Evolutionary conservation across 1,284 basidiomycete species (phyloP).

Genomic region (Agroathelia rolfsii): DNA sequence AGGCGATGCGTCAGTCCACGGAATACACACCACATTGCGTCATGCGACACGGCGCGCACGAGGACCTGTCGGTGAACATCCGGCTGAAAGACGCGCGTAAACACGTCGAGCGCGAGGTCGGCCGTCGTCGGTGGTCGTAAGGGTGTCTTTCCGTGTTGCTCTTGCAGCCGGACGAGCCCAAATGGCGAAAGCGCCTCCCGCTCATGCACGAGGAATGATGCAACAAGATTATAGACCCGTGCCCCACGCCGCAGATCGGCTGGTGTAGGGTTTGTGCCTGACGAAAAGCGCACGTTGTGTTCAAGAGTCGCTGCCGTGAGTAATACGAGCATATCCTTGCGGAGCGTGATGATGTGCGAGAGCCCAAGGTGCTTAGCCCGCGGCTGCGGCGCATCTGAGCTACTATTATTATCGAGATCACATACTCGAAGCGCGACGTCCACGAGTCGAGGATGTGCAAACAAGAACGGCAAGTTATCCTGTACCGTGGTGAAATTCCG

Average conservation of each 20-base stretch:
- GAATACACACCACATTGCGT: slow-evolving; percentile 55
- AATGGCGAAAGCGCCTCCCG: slow-evolving; percentile 55
- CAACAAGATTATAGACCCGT: slow-evolving; percentile 59
- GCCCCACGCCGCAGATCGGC: slow-evolving; percentile 32
- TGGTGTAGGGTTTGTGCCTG: slow-evolving; percentile 24
- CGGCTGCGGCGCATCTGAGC: slow-evolving; percentile 28
- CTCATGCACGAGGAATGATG: slow-evolving; percentile 70
- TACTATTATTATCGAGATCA: slow-evolving; percentile 28
- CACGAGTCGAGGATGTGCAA: slow-evolving; percentile 54
- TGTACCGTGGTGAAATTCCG: slow-evolving; percentile 74
- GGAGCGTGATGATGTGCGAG: slow-evolving; percentile 60
- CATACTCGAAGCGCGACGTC: slow-evolving; percentile 64
- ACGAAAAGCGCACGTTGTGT: slow-evolving; percentile 36
- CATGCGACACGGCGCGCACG: slow-evolving; percentile 44
- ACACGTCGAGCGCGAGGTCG: slow-evolving; percentile 76
- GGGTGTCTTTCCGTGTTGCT: slow-evolving; percentile 36
- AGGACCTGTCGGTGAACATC: slow-evolving; percentile 79
- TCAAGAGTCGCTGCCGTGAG: slow-evolving; percentile 53
- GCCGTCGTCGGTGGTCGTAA: slow-evolving; percentile 51
- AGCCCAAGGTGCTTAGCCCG: slow-evolving; percentile 56
- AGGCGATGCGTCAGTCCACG: slow-evolving; percentile 70
- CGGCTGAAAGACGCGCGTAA: slow-evolving; percentile 65
- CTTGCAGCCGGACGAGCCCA: slow-evolving; percentile 44
- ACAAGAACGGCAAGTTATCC: slow-evolving; percentile 68
- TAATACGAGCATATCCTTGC: slow-evolving; percentile 74